Base-by-base conservation (phyloP, 192 early-diverging fungal species). In the Backusella morwellensis region DNA sequence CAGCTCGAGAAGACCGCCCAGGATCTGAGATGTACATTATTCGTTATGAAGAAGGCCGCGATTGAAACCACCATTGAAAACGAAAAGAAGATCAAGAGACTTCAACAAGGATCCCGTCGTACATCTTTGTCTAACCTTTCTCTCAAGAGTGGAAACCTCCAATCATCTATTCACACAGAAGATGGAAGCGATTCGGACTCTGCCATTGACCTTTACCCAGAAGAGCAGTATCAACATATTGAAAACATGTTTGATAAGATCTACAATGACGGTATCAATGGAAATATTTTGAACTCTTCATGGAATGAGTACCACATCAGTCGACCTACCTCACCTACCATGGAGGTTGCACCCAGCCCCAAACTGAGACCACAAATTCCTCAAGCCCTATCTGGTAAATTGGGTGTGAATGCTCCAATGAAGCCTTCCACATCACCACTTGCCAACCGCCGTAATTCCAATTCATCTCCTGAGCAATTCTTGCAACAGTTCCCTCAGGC, bases 31-130 rank as follows among this genome's bases (percentile, higher is more conserved):
- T 76, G 84, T 8, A 85, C 83, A 15, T 76, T 90, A 26, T 79
- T 87, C 26, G 82, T 84, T 2, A 90, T 90, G 89, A 84, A 86
- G 12, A 81, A 85, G 66, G 85, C 89, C 1, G 88, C 88, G 8
- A 85, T 86, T n/a, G 74, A 82, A 36, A 82, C 84, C 2, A 85
- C 88, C 1, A 44, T 69, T 19, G 72, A 81, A 67, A 47, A 68
- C 29, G 80, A 81, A 68, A 76, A 44, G 54, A 81, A 77, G 38
- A 73, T 81, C 47, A 77, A 66, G n/a, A 32, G 17, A 17, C 35
- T 81, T 11, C 75, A 81, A 19, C 75, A 81, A 21, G 21, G 47
- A n/a, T 70, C 72, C 12, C 71, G 77, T 11, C 47, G 56, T 38
- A 78, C 52, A 38, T 63, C 68, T 19, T 21, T 70, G 26, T 50